Base-by-base conservation (phyloP, 371 early-diverging fungal genomes). In the Mortierella sp. region DNA sequence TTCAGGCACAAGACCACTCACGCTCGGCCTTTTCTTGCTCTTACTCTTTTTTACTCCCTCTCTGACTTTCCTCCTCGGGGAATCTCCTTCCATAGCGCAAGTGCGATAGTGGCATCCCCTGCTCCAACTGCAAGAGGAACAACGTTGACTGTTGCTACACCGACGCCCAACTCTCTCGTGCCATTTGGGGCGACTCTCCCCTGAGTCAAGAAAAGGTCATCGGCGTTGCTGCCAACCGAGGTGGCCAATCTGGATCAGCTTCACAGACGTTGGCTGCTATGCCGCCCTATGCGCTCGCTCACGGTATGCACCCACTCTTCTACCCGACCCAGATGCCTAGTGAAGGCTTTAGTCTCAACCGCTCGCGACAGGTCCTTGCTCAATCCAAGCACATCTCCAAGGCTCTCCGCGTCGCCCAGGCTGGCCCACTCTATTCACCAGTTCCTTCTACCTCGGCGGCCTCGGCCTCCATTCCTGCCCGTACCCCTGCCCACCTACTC, bases 371-470 rank as follows among this genome's bases (percentile, higher is more conserved):
- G 37, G 37, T 37, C 37, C 37, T 37, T 16, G 47, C 51, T 3
- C 76, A 76, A 16, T 67, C 76, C 0, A 64, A 51, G 4, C 76
- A 76, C 23, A 76, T 76, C 12, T 67, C 76, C 25, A 76, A 71
- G 46, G 56, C 76, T 1, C 60, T 76, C 29, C 37, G 37, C 3
- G 37, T 37, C 9, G 37, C 37, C 37, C 37, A 37, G 3, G 5
- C 37, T 37, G 37, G 37, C 9, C 37, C 37, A 37, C 37, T 37
- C 37, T 37, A 37, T 37, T 9, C 37, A 9, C 37, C 37, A 3
- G 37, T 9, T 9, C 9, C 37, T 5, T 37, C 37, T 9, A 37
- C 3, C 37, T 3, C 37, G 3, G 37, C 37, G 37, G 37, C 9
- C 37, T 37, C 37, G 37, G 37, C 37, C 37, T 37, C 37, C 5